Evolutionary conservation across 169 alveolate genomes (phyloP), one percentile per base, ranked within the genome.

Genomic region (Plasmodium cynomolgi): DNA sequence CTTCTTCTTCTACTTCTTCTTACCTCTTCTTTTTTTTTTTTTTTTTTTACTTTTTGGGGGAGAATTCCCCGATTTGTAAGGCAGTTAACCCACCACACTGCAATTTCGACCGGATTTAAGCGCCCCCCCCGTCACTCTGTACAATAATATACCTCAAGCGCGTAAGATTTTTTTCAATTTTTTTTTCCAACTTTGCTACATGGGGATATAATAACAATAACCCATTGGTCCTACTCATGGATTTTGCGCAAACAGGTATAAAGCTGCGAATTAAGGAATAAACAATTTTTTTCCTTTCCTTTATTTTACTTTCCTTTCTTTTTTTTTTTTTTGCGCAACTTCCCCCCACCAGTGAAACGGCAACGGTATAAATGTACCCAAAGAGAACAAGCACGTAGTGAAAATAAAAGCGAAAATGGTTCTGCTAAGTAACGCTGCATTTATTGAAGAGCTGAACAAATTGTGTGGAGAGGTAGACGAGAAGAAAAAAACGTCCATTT

Each of bases 391-490:
- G 17, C 29, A 31, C 7, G 56, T 39, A 3, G 31, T n/a, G n/a
- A 23, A 20, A 41, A 81, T 85, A 84, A 26, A 47, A 39, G 1
- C 15, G 29, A 81, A 44, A 62, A 96, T 96, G 97, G 97, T 96
- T 23, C 83, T 96, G 56, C 68, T 96, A 93, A 90, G 94, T 80
- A 90, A 93, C 50, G 91, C 91, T 31, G 93, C 77, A 33, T 96
- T 96, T 77, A 71, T 96, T 41, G 85, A 95, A 84, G 95, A 95
- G 92, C 37, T 96, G 73, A 83, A 92, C 33, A 95, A 94, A 54
- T 81, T 96, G 92, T 91, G 96, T 50, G 90, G 68, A 13, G 93
- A 71, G n/a, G 96, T 85, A 37, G 91, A 95, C 20, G 96, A 88
- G 17, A 71, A 93, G 7, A 88, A 81, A 26, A 92, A 90, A 50